Evolutionary conservation across 2,329 filamentous ascomycete species (phyloP), one percentile per base, ranked within the genome.

Genomic region (Ophiostoma angusticollis): DNA sequence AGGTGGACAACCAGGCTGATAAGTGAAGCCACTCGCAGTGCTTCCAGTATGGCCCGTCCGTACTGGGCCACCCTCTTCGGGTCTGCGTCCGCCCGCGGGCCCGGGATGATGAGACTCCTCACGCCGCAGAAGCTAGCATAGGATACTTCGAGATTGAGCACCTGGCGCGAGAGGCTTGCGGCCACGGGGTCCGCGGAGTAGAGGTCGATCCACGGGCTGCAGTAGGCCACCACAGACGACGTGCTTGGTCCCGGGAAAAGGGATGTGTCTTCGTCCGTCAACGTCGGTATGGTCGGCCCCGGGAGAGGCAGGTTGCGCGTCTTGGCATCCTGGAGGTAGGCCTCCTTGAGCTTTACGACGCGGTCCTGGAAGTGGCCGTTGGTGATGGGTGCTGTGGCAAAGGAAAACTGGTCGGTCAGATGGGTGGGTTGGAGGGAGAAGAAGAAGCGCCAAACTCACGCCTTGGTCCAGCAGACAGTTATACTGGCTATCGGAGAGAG

Each of bases 51-150:
- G 2, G 84, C 82, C 39, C 87, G 78, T 24, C 84, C 83, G 64
- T 86, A 98, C 52, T 86, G 84, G 0, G 79, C 52, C 67, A 72
- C 54, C n/a, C 69, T 67, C 53, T 65, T 61, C 48, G 65, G 61
- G 34, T 61, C 64, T 12, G 62, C 58, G 44, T 65, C 55, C 40
- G 66, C 68, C 47, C 72, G 72, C 3, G 91, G 91, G 0, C 86
- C 86, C 2, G 80, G 78, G 22, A 98, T 67, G 36, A 96, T 65
- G 42, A 96, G 69, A 58, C 82, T 93, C 40, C 78, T 77, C 34
- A 91, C 72, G 25, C 93, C 93, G 53, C 86, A 95, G 61, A 96
- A 98, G 46, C 85, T 87, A 47, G 93, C 91, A 61, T 95, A 98
- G 35, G 85, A 83, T 34, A 96, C 72, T 57, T 98, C 91, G 28